phyloP scores from a whole-genome alignment of 2,329 filamentous ascomycete species.

The Venturia oleaginea region DNA sequence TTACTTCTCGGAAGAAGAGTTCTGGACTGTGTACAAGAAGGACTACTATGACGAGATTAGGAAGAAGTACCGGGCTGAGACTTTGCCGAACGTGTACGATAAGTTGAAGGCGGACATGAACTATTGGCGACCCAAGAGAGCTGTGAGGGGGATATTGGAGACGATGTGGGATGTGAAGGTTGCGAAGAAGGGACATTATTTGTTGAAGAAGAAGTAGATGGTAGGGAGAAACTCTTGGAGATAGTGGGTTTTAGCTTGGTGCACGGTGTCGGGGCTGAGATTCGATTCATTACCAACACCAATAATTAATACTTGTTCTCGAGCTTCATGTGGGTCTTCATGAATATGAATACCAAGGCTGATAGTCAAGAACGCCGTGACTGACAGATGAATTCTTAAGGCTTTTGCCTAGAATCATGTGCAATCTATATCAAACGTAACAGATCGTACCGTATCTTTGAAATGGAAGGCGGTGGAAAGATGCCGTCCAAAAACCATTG shows the following conservation, averaged over 20 bases:
- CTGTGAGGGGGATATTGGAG: neutral
- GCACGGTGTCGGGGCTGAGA: neutral
- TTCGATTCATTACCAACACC: neutral
- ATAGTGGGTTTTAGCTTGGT: neutral
- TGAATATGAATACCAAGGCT: no score
- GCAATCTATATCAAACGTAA: no score
- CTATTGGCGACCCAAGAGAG: neutral
- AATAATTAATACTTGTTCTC: neutral
- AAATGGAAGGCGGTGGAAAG: no score
- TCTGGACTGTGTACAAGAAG: constrained; percentile 56
- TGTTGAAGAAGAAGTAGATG: neutral
- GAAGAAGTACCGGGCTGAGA: constrained; percentile 48
- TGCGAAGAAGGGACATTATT: neutral
- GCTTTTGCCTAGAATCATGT: no score
- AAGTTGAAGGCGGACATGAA: constrained; percentile 39
- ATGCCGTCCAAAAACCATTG: no score
- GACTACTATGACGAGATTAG: constrained; percentile 51
- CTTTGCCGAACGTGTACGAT: constrained; percentile 56
- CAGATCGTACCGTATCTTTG: no score
- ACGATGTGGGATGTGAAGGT: constrained; percentile 6
- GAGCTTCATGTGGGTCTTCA: no score
- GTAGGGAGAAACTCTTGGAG: neutral
- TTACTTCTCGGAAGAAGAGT: constrained; percentile 59
- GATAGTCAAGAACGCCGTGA: no score
- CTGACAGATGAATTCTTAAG: no score